Evolutionary conservation across 176 grass and related monocot genomes (phyloP).

Genomic region (Musa schizocarpa): DNA sequence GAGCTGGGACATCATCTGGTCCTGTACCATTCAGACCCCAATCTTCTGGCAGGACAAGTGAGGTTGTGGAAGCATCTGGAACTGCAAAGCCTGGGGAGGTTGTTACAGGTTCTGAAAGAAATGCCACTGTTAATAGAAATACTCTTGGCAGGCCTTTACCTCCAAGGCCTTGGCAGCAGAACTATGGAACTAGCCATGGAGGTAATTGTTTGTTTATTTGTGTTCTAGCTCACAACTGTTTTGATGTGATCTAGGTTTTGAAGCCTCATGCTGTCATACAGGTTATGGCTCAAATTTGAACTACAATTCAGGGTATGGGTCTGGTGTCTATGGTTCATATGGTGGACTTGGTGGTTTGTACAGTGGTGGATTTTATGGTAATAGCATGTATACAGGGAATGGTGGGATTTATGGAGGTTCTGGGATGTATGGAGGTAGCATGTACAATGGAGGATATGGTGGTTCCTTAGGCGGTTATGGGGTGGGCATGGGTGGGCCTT

Average conservation of each 20-base stretch:
- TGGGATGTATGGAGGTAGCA: conserved; percentile 62
- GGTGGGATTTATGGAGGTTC: conserved; percentile 35
- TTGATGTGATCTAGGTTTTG: background rate
- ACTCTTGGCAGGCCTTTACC: conserved; percentile 41
- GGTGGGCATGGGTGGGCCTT: conserved; percentile 60
- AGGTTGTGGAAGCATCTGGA: conserved; percentile 82
- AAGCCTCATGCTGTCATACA: conserved; percentile 20
- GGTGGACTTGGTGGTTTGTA: conserved; percentile 46
- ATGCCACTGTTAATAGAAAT: conserved; percentile 26
- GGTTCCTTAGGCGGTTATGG: conserved; percentile 42
- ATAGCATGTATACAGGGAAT: conserved; percentile 55
- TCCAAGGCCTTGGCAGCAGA: conserved; percentile 68
- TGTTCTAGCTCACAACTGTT: background rate
- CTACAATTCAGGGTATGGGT: conserved; percentile 29
- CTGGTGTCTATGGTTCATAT: conserved; percentile 22
- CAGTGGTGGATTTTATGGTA: conserved; percentile 39
- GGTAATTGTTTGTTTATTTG: conserved; percentile 24
- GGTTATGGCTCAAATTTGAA: conserved; percentile 62
- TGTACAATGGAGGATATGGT: conserved; percentile 44
- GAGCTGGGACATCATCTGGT: conserved; percentile 42
- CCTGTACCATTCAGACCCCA: conserved; percentile 62
- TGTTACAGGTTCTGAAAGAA: conserved; percentile 31
- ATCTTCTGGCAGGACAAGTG: conserved; percentile 66
- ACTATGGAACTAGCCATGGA: conserved; percentile 64
- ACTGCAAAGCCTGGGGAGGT: conserved; percentile 76